Evolutionary conservation across 78 protist species (phyloP).

Genomic region (slime mould (Dictyostelium discoideum)): DNA sequence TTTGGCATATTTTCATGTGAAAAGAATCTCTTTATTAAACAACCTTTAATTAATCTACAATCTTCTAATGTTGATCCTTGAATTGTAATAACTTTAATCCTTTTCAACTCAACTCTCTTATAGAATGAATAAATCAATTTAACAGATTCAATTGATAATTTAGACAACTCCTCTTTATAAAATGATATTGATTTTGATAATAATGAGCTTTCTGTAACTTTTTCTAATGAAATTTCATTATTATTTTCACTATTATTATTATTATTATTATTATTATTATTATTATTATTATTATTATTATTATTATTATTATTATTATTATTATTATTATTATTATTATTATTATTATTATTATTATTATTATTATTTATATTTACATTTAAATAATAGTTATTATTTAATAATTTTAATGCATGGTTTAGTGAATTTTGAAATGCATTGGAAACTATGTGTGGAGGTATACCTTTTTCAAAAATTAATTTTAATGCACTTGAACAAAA

Average conservation of each 20-base stretch:
- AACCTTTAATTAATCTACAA: slow-evolving; percentile 23
- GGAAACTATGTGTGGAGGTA: background rate
- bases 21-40: slow-evolving; percentile 26
- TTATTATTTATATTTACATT: background rate
- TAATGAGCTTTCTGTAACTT: slow-evolving; percentile 27
- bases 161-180: slow-evolving; percentile 7
- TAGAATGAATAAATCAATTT: background rate
- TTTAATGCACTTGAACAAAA: slow-evolving; percentile 8
- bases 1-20: slow-evolving; percentile 40
- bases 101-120: slow-evolving; percentile 19
- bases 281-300: background rate
- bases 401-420: background rate
- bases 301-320: background rate
- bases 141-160: slow-evolving; percentile 27
- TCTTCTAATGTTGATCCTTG: slow-evolving; percentile 15
- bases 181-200: slow-evolving; percentile 52
- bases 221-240: background rate
- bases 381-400: slow-evolving; percentile 15
- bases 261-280: background rate
- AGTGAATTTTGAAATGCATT: slow-evolving; percentile 6
- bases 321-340: background rate
- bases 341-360: background rate
- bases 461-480: slow-evolving; percentile 23
- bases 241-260: background rate
- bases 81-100: background rate